A percentile compares a stretch with the other conserved stretches of the same genome.
Conservation (phyloP, 495 filamentous ascomycete species). For the Xylaria telfairii region DNA sequence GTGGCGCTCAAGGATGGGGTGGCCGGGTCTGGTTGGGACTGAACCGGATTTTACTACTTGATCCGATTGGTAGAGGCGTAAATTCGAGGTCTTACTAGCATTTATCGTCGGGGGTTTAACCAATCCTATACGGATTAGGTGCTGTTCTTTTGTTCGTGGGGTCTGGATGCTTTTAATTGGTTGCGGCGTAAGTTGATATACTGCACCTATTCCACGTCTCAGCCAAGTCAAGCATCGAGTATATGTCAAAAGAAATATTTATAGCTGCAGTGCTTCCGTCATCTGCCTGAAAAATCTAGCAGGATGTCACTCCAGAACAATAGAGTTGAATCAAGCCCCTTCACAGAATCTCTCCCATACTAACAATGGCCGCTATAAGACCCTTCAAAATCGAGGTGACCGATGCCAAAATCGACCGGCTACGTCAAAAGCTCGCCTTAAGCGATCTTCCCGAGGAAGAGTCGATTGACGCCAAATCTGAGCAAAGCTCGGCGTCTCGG, state of each 20-base stretch:
- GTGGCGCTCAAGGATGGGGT: not conserved
- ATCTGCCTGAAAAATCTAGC: not conserved
- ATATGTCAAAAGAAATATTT: not conserved
- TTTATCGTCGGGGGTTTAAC: not conserved
- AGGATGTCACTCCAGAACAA: not conserved
- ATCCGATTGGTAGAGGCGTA: constrained; percentile 9
- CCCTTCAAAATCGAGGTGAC: constrained; percentile 34
- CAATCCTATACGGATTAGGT: not conserved
- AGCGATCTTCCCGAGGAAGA: constrained; percentile 9
- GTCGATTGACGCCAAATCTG: not conserved
- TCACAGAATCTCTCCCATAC: not conserved
- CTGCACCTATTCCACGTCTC: not conserved
- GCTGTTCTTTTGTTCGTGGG: not conserved
- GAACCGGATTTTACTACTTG: not conserved
- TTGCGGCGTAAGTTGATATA: constrained; percentile 8
- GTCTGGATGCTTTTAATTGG: constrained; percentile 2
- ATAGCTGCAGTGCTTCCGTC: not conserved
- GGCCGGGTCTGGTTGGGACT: not conserved
- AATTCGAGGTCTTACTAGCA: not conserved
- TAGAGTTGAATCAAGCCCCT: not conserved
- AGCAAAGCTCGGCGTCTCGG: constrained; percentile 13
- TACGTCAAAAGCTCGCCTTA: constrained; percentile 33
- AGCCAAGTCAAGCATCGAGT: not conserved
- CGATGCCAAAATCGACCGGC: constrained; percentile 22
- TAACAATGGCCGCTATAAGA: constrained; percentile 8